These are phyloP conservation scores for Daldinia vernicosa DNA, from an alignment of 495 filamentous ascomycete genomes.

Conservation along the genomic window DNA sequence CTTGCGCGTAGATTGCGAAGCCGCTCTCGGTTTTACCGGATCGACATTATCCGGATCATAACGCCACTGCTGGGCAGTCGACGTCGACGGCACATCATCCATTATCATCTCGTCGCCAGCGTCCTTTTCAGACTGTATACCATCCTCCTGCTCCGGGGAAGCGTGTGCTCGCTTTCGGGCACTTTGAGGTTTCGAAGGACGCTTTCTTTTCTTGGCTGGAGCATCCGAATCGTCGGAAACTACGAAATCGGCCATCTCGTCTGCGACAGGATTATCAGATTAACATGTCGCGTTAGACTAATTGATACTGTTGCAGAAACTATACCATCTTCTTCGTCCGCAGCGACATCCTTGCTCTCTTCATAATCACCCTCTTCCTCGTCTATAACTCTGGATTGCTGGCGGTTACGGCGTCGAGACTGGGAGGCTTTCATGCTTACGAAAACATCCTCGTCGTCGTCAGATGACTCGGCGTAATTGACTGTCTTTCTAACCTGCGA, in stretches of 20 bases:
- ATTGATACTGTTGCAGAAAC: background rate
- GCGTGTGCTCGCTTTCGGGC: constrained; percentile 66
- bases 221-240: constrained; percentile 87
- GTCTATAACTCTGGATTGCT: constrained; percentile 50
- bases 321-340: constrained; percentile 70
- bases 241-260: constrained; percentile 83
- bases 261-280: constrained; percentile 48
- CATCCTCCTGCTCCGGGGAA: constrained; percentile 45
- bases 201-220: constrained; percentile 72
- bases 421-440: constrained; percentile 51
- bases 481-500: constrained; percentile 62
- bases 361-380: constrained; percentile 80
- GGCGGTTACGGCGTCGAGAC: constrained; percentile 44
- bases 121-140: constrained; percentile 41
- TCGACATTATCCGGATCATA: constrained; percentile 81
- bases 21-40: constrained; percentile 61
- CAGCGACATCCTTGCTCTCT: constrained; percentile 61
- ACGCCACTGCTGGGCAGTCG: constrained; percentile 85
- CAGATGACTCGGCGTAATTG: constrained; percentile 73
- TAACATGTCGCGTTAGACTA: background rate
- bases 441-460: constrained; percentile 68
- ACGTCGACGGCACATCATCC: constrained; percentile 62
- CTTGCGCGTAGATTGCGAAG: constrained; percentile 52
- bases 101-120: constrained; percentile 68
- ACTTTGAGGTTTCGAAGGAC: constrained; percentile 60